phyloP scores from a whole-genome alignment of 768 basidiomycete genomes.

The Cubamyces sp. region DNA sequence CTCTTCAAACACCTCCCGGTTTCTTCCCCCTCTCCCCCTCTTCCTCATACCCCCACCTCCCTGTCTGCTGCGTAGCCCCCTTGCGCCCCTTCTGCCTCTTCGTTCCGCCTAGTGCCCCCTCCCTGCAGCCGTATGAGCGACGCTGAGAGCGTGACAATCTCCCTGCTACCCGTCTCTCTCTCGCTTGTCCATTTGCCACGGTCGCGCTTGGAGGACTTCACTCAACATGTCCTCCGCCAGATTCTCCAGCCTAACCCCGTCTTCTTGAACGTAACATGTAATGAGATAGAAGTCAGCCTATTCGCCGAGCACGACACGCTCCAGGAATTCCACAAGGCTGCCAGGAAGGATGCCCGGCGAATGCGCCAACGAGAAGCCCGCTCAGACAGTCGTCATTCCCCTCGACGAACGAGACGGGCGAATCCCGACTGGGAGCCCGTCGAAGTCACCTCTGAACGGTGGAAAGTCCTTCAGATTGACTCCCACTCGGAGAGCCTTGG shows the following conservation, averaged over 20 bases:
- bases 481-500: slow-evolving; percentile 75
- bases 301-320: slow-evolving; percentile 66
- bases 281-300: slow-evolving; percentile 77
- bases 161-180: slow-evolving; percentile 71
- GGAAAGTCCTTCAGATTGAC: slow-evolving; percentile 83
- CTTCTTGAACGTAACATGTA: slow-evolving; percentile 78
- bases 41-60: slow-evolving; percentile 3
- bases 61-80: background rate
- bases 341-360: slow-evolving; percentile 56
- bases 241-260: slow-evolving; percentile 67
- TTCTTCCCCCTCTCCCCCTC: slow-evolving; percentile 7
- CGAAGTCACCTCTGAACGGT: slow-evolving; percentile 73
- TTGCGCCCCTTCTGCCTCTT: background rate
- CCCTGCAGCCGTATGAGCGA: slow-evolving; percentile 21
- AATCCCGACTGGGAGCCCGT: slow-evolving; percentile 49
- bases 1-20: slow-evolving; percentile 11
- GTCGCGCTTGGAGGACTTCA: slow-evolving; percentile 60
- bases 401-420: slow-evolving; percentile 14
- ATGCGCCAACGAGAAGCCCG: slow-evolving; percentile 37
- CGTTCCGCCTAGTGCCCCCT: background rate
- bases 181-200: slow-evolving; percentile 78
- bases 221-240: slow-evolving; percentile 66
- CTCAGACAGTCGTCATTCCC: slow-evolving; percentile 10
- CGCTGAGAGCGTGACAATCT: slow-evolving; percentile 53
- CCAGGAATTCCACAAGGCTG: slow-evolving; percentile 63